Conservation (phyloP, 257 asterid species). For the Solanum stenotomum region DNA sequence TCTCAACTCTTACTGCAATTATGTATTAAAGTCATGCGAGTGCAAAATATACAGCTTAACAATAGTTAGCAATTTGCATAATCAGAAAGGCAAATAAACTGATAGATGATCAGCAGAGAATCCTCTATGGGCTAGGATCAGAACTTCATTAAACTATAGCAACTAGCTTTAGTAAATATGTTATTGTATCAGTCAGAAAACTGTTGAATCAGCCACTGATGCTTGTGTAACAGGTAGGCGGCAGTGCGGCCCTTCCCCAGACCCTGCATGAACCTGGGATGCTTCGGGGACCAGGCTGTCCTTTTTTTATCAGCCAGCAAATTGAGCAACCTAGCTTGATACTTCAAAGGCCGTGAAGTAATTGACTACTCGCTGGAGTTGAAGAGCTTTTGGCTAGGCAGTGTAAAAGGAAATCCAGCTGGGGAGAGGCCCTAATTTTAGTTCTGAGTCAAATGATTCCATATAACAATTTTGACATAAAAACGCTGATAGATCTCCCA, state of each 20-base stretch:
- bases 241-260: background rate
- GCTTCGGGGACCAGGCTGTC: background rate
- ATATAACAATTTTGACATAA: background rate
- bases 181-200: background rate
- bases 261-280: background rate
- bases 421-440: background rate
- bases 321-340: background rate
- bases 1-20: slow-evolving; percentile 86
- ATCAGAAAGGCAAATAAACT: background rate
- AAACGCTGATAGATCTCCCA: background rate
- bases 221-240: background rate
- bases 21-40: slow-evolving; percentile 22
- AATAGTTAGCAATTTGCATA: background rate
- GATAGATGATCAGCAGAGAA: background rate
- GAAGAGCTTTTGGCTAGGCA: background rate
- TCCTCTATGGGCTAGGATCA: background rate
- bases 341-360: background rate
- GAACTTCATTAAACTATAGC: background rate
- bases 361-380: background rate
- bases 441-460: background rate
- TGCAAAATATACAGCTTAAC: slow-evolving; percentile 7
- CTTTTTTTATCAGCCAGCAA: background rate
- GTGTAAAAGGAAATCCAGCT: background rate
- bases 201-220: background rate
- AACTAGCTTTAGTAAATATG: background rate